Percentiles rank a stretch among this genome's conserved stretches.
Conservation (phyloP, 2,329 filamentous ascomycete genomes). For the Diaporthe citrichinensis region DNA sequence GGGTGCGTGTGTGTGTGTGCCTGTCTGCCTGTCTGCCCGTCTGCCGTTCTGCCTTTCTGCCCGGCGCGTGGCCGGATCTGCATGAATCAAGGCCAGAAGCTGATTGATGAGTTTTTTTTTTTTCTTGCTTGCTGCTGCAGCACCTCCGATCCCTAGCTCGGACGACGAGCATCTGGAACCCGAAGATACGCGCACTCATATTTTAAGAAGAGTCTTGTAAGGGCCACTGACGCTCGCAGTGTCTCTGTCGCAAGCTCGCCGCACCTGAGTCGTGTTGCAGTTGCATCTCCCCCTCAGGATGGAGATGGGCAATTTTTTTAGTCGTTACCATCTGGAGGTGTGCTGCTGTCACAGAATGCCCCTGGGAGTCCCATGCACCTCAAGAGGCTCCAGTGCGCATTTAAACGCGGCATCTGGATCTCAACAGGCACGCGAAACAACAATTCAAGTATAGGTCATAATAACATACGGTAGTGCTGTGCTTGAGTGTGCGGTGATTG, state of each 20-base stretch:
- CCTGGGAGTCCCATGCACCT: conserved; percentile 30
- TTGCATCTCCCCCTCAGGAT: conserved; percentile 17
- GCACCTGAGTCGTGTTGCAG: conserved; percentile 36
- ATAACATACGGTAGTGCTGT: conserved; percentile 40
- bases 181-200: conserved; percentile 36
- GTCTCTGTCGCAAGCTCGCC: conserved; percentile 34
- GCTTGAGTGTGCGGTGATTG: conserved; percentile 28
- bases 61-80: conserved; percentile 38
- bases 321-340: conserved; percentile 36
- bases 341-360: conserved; percentile 32
- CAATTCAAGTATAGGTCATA: conserved; percentile 39
- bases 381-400: conserved; percentile 28
- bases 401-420: conserved; percentile 33
- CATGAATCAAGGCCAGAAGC: conserved; percentile 35
- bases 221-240: conserved; percentile 18
- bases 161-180: conserved; percentile 24
- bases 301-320: conserved; percentile 34
- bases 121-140: conserved; percentile 8
- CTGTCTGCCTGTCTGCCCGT: conserved; percentile 12
- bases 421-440: conserved; percentile 37
- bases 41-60: conserved; percentile 23
- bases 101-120: conserved; percentile 28
- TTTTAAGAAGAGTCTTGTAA: conserved; percentile 28
- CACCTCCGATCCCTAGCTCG: conserved; percentile 34
- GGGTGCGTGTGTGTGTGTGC: neutral